Evolutionary conservation across 2,329 filamentous ascomycete species (phyloP).

Genomic region (Aspergillus fumigatus): DNA sequence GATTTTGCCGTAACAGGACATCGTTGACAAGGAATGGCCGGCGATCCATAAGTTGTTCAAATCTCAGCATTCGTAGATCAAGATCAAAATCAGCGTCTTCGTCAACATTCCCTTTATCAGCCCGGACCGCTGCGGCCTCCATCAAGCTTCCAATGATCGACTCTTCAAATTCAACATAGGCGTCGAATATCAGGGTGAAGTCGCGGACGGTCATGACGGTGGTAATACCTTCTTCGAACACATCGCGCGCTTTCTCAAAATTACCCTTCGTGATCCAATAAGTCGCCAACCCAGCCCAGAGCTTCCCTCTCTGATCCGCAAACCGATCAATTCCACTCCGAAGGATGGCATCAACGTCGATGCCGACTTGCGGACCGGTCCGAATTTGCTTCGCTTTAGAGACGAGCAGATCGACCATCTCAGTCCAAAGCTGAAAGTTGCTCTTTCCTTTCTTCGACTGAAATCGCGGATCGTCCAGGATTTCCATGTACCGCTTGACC

Average conservation of each 20-base stretch:
- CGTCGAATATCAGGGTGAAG: conserved; percentile 94
- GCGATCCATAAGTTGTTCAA: conserved; percentile 96
- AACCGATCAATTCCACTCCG: conserved; percentile 87
- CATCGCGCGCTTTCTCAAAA: conserved; percentile 86
- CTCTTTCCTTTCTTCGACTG: conserved; percentile 91
- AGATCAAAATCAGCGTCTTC: conserved; percentile 88
- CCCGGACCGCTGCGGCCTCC: conserved; percentile 74
- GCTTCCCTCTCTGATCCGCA: conserved; percentile 85
- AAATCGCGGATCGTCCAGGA: conserved; percentile 87
- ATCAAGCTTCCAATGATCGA: conserved; percentile 88
- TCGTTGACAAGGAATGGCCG: conserved; percentile 95
- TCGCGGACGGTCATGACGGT: conserved; percentile 98
- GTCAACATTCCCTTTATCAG: conserved; percentile 72
- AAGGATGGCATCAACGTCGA: conserved; percentile 89
- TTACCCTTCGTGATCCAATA: conserved; percentile 94
- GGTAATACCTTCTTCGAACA: conserved; percentile 93
- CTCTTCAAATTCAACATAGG: conserved; percentile 95
- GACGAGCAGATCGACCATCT: conserved; percentile 93
- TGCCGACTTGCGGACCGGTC: conserved; percentile 72
- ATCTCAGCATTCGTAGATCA: conserved; percentile 95
- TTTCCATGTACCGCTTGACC: conserved; percentile 82
- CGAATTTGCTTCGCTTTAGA: conserved; percentile 83
- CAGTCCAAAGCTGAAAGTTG: conserved; percentile 93
- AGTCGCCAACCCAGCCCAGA: conserved; percentile 91
- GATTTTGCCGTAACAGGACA: conserved; percentile 89